A percentile compares a stretch with the other conserved stretches of the same genome.
These are phyloP conservation scores for Mycocentrospora acerina DNA, from an alignment of 2,329 filamentous ascomycete species.

Conservation along the genomic window DNA sequence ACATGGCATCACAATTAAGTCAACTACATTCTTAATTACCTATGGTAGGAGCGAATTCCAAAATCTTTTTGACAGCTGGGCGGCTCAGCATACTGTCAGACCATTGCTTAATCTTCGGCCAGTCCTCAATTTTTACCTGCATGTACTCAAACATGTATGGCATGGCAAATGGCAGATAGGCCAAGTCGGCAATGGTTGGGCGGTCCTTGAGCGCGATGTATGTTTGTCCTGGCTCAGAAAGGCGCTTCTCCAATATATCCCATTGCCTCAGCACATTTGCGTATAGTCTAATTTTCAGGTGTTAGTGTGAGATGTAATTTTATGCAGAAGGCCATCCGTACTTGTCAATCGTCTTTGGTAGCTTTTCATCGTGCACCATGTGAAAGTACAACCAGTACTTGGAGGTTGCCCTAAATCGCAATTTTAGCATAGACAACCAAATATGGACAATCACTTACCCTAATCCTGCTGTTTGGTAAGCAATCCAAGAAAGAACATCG, in stretches of 20 bases:
- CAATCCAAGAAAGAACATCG: slow-evolving; percentile 35
- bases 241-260: slow-evolving; percentile 16
- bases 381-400: slow-evolving; percentile 43
- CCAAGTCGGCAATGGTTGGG: slow-evolving; percentile 41
- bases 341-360: slow-evolving; percentile 22
- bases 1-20: too few relatives aligned
- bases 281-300: slow-evolving; percentile 7
- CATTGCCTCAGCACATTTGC: slow-evolving; percentile 14
- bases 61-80: slow-evolving; percentile 19
- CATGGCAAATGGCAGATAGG: slow-evolving; percentile 43
- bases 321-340: slow-evolving; percentile 5
- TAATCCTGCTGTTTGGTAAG: slow-evolving; percentile 42
- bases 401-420: slow-evolving; percentile 14
- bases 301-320: too few relatives aligned
- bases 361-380: slow-evolving; percentile 5
- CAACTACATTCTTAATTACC: too few relatives aligned
- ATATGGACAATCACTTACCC: slow-evolving; percentile 20
- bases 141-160: slow-evolving; percentile 42
- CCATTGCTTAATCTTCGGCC: slow-evolving; percentile 34
- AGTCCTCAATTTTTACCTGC: slow-evolving; percentile 34
- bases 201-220: slow-evolving; percentile 41
- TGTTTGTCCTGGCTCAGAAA: slow-evolving; percentile 20
- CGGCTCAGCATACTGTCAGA: slow-evolving; percentile 25
- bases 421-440: too few relatives aligned
- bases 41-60: slow-evolving; percentile 19